phyloP scores from a whole-genome alignment of 2,329 filamentous ascomycete genomes.

The Fusarium coffeatum region DNA sequence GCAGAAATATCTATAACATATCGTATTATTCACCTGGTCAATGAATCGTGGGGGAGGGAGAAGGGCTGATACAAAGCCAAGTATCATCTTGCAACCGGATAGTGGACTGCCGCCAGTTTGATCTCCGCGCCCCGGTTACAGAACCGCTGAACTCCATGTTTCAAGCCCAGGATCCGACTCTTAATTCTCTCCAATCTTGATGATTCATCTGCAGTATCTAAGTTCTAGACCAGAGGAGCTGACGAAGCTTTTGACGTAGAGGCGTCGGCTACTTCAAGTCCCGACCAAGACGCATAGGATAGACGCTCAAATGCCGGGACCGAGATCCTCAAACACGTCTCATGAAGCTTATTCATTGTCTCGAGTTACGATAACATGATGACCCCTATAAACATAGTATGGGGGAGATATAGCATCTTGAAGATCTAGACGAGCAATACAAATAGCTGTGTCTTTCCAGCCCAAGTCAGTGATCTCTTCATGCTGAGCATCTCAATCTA shows the following conservation, averaged over 20 bases:
- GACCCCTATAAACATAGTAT: constrained; percentile 4
- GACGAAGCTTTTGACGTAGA: background rate
- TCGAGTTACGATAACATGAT: constrained; percentile 7
- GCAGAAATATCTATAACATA: background rate
- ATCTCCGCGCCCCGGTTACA: constrained; percentile 34
- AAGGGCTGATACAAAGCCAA: constrained; percentile 27
- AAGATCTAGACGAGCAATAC: constrained; percentile 7
- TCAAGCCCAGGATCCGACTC: constrained; percentile 15
- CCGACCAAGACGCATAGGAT: background rate
- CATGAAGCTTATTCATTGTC: constrained; percentile 19
- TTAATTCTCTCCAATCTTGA: background rate
- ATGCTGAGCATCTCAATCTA: constrained; percentile 16
- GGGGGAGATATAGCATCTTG: background rate
- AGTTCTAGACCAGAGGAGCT: background rate
- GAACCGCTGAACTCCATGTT: constrained; percentile 18
- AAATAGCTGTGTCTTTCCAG: constrained; percentile 19
- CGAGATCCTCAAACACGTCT: constrained; percentile 25
- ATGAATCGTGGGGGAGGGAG: background rate
- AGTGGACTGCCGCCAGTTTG: constrained; percentile 30
- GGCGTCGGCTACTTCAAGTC: constrained; percentile 7
- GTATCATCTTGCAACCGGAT: constrained; percentile 38
- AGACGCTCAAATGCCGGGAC: background rate
- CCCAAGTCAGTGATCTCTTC: background rate
- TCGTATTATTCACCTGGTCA: background rate
- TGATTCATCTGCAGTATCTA: constrained; percentile 7